Conservation (phyloP, 1,139 yeast species). For the Kodamaea suecica region DNA sequence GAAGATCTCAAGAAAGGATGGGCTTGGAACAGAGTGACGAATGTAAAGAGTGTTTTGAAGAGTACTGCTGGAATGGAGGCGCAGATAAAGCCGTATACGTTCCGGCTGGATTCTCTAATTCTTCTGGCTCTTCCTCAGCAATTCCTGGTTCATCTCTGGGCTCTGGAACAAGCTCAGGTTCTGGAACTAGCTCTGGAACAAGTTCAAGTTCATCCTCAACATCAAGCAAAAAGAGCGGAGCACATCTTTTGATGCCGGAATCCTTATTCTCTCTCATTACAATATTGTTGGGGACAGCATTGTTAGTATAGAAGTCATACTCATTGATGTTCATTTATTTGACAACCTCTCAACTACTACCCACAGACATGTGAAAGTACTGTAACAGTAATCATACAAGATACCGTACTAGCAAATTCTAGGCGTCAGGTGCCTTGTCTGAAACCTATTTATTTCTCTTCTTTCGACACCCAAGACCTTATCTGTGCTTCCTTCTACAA, state of each 20-base stretch:
- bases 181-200: too few species aligned
- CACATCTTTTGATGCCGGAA: background rate
- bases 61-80: slow-evolving; percentile 41
- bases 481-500: too few species aligned
- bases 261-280: background rate
- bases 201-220: background rate
- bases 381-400: too few species aligned
- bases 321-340: too few species aligned
- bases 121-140: slow-evolving; percentile 1
- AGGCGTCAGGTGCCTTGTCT: too few species aligned
- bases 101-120: slow-evolving; percentile 9
- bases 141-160: background rate
- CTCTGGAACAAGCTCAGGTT: slow-evolving; percentile 1
- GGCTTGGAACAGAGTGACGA: slow-evolving; percentile 37
- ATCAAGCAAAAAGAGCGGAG: background rate
- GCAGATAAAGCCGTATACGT: slow-evolving; percentile 18
- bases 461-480: too few species aligned
- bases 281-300: background rate
- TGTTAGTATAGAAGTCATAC: too few species aligned
- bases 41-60: slow-evolving; percentile 37
- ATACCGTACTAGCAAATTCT: too few species aligned
- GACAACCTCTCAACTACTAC: too few species aligned
- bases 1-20: slow-evolving; percentile 42
- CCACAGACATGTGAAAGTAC: too few species aligned
- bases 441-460: too few species aligned